phyloP scores from a whole-genome alignment of 768 basidiomycete genomes.

The Tricholoma bakamatsutake region DNA sequence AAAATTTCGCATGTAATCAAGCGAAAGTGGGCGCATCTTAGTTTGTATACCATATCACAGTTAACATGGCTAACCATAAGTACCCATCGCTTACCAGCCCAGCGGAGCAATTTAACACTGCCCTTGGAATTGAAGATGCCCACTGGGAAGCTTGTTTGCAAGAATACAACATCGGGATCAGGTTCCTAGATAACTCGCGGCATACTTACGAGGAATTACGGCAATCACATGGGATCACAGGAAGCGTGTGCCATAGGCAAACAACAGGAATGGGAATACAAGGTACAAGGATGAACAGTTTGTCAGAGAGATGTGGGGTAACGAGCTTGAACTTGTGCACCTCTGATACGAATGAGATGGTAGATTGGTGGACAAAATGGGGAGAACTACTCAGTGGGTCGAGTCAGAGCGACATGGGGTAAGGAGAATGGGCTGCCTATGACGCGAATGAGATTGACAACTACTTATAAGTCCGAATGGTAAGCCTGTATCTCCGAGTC shows the following conservation, averaged over 20 bases:
- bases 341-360: too few relatives aligned
- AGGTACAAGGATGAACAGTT: too few relatives aligned
- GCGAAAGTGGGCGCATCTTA: constrained; percentile 49
- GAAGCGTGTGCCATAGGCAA: constrained; percentile 40
- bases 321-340: too few relatives aligned
- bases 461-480: constrained; percentile 12
- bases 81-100: constrained; percentile 34
- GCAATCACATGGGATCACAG: constrained; percentile 43
- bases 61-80: neutral
- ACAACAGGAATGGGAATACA: constrained; percentile 34
- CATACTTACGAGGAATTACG: constrained; percentile 58
- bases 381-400: too few relatives aligned
- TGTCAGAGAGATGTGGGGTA: too few relatives aligned
- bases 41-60: constrained; percentile 20
- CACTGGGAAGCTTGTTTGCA: constrained; percentile 57
- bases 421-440: constrained; percentile 37
- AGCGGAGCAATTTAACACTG: constrained; percentile 44
- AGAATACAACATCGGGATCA: constrained; percentile 41
- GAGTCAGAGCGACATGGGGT: constrained; percentile 46
- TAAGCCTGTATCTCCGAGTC: constrained; percentile 10
- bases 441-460: constrained; percentile 14
- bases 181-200: constrained; percentile 44
- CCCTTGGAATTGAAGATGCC: constrained; percentile 56
- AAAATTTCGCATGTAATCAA: constrained; percentile 43
- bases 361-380: too few relatives aligned